A percentile compares a stretch with the other conserved stretches of the same genome.
phyloP scores from a whole-genome alignment of 768 basidiomycete species.

The Rossbeevera mucosa region DNA sequence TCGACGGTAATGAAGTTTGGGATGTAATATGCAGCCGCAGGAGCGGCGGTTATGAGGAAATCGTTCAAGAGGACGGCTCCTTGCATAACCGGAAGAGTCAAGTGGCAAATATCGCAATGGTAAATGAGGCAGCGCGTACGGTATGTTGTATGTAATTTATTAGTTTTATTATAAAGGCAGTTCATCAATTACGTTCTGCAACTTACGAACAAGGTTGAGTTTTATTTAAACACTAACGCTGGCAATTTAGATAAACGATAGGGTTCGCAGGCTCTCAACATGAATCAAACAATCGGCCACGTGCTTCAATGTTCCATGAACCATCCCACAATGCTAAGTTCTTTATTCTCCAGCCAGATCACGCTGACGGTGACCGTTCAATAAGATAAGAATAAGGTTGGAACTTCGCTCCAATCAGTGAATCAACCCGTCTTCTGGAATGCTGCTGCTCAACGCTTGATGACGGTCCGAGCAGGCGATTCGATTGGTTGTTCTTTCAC shows the following conservation, averaged over 20 bases:
- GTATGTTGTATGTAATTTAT: too few species aligned
- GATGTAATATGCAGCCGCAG: conserved; percentile 56
- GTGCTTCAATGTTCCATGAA: background rate
- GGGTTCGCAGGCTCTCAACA: background rate
- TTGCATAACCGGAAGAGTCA: conserved; percentile 10
- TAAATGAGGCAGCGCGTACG: too few species aligned
- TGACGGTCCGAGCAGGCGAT: background rate
- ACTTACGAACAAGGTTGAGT: conserved; percentile 6
- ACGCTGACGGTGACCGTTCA: background rate
- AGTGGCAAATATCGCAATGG: background rate
- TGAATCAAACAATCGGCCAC: background rate
- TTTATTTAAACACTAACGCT: background rate
- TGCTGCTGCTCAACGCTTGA: background rate
- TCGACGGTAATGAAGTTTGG: conserved; percentile 71
- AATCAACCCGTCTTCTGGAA: background rate
- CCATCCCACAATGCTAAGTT: too few species aligned
- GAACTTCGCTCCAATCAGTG: background rate
- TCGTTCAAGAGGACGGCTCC: conserved; percentile 5
- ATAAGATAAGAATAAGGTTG: conserved; percentile 1
- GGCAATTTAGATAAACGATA: background rate
- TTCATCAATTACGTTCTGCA: too few species aligned
- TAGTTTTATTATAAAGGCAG: too few species aligned
- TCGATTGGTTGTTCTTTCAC: background rate
- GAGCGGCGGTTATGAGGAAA: conserved; percentile 23
- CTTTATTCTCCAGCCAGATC: background rate